Conservation (phyloP, 768 basidiomycete species). For the Lactarius trivialis region DNA sequence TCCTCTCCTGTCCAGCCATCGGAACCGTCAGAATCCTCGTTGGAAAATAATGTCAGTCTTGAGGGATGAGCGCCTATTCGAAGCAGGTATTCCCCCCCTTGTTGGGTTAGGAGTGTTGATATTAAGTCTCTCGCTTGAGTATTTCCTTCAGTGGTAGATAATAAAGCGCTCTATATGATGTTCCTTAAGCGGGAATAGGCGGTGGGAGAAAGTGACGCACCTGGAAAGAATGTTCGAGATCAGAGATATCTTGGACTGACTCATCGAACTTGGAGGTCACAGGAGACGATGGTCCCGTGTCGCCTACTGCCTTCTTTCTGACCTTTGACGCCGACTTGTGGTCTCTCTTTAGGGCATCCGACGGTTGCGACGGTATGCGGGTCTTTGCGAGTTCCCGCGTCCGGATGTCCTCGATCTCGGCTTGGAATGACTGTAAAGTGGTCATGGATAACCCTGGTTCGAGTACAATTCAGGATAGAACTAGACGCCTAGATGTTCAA, state of each 20-base stretch:
- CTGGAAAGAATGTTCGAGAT: conserved; percentile 51
- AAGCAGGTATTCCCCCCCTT: conserved; percentile 68
- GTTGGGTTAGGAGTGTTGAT: conserved; percentile 58
- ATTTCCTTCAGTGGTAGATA: conserved; percentile 39
- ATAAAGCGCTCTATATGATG: conserved; percentile 29
- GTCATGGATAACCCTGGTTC: conserved; percentile 13
- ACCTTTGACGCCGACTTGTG: conserved; percentile 7
- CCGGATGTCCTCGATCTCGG: conserved; percentile 72
- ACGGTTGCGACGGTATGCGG: conserved; percentile 36
- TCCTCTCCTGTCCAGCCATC: conserved; percentile 50
- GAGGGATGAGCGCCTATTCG: conserved; percentile 66
- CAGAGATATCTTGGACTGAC: conserved; percentile 25
- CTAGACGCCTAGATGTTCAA: neutral
- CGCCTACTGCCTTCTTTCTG: conserved; percentile 6
- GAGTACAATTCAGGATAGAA: neutral
- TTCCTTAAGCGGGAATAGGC: neutral
- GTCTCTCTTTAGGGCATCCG: conserved; percentile 21
- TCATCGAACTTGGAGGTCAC: conserved; percentile 5
- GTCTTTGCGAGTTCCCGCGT: conserved; percentile 61
- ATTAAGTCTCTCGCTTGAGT: conserved; percentile 57
- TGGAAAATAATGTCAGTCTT: conserved; percentile 46
- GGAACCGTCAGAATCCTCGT: conserved; percentile 40
- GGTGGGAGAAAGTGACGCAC: conserved; percentile 30
- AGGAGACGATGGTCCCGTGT: neutral
- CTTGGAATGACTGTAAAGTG: conserved; percentile 57